These are phyloP conservation scores for Jasminum sambac DNA, from an alignment of 257 asterid species.

Conservation along the genomic window DNA sequence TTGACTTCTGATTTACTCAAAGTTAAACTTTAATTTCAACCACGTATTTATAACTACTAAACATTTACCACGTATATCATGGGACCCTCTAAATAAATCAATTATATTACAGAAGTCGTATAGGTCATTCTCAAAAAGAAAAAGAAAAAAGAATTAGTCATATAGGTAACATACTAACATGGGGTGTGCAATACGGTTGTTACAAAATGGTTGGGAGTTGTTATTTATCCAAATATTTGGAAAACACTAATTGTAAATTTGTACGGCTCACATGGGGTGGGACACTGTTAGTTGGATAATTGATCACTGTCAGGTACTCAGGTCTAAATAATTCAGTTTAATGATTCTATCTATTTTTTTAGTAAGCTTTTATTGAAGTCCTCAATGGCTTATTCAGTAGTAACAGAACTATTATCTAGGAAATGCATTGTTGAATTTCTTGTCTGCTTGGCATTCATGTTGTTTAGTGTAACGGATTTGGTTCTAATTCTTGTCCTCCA, in stretches of 20 bases:
- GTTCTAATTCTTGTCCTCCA: not conserved
- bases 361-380: not conserved
- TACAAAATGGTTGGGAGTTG: too few species aligned
- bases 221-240: not conserved
- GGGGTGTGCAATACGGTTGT: not conserved
- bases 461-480: not conserved
- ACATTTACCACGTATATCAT: too few species aligned
- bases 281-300: not conserved
- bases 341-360: not conserved
- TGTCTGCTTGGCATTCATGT: not conserved
- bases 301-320: not conserved
- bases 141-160: not conserved
- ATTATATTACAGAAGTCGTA: too few species aligned
- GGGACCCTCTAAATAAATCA: too few species aligned
- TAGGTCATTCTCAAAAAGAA: too few species aligned
- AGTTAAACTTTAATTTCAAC: too few species aligned
- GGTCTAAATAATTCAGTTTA: not conserved
- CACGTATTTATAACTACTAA: too few species aligned
- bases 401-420: not conserved
- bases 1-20: not conserved
- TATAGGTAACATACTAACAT: not conserved
- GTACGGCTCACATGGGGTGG: not conserved
- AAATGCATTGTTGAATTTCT: not conserved
- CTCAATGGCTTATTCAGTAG: not conserved
- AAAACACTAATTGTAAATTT: not conserved